phyloP scores from a whole-genome alignment of 1,284 basidiomycete species.

The Ganoderma sinense region DNA sequence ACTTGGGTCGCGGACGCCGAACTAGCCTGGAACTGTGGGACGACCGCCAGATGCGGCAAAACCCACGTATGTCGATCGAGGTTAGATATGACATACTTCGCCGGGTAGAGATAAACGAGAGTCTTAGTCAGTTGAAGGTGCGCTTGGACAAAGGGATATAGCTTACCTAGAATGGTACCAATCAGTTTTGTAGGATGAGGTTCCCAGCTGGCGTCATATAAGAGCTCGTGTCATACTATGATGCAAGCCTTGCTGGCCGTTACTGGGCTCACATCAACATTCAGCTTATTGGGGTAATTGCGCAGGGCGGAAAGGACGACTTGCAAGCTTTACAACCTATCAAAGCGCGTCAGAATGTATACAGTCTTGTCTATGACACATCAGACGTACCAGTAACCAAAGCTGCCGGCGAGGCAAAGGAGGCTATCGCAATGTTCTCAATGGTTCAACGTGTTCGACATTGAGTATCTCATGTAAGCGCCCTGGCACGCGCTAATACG shows the following conservation, averaged over 20 bases:
- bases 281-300: too few relatives aligned
- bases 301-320: background rate
- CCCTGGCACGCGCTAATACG: background rate
- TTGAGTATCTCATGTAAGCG: background rate
- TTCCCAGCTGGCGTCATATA: background rate
- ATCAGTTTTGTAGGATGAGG: background rate
- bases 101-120: background rate
- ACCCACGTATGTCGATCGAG: background rate
- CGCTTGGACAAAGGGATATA: background rate
- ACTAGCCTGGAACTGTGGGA: background rate
- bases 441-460: too few relatives aligned
- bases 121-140: background rate
- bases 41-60: background rate
- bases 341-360: background rate
- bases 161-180: background rate
- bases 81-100: background rate
- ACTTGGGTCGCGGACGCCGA: too few relatives aligned
- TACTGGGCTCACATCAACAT: too few relatives aligned
- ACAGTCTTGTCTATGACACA: too few relatives aligned
- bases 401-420: background rate
- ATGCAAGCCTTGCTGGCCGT: too few relatives aligned
- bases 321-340: background rate
- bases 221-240: background rate
- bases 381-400: too few relatives aligned
- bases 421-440: too few relatives aligned